Base-by-base conservation (phyloP, 2,329 filamentous ascomycete genomes). In the Colletotrichum shisoi region DNA sequence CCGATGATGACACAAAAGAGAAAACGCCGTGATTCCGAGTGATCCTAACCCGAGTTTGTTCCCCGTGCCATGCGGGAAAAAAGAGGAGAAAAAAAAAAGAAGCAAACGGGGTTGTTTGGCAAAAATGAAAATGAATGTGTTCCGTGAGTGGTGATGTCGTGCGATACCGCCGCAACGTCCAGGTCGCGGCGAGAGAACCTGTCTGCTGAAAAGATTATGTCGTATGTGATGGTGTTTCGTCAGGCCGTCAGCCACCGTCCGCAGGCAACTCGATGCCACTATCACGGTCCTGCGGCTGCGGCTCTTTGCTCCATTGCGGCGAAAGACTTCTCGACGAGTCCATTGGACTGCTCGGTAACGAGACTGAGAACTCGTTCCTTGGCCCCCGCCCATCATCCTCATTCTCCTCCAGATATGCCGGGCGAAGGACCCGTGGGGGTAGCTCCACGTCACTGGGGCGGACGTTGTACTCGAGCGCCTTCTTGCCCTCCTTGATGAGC, bases 401-500 rank as follows among this genome's bases (percentile, higher is more conserved):
- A 12, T 84, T 80, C 5, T 88, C 79, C 54, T 94, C 91, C 19
- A 64, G 42, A 69, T 94, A 91, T 0, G 85, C 83, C 1, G 83
- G 81, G 11, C 85, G 83, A 3, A 97, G 82, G 1, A 97, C 91
- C 24, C 93, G 86, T 0, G 93, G 93, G 13, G 93, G 93, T 3
- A 97, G 80, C 72, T 91, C 87, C 40, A 96, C 84, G 73, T 98
- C 94, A 71, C 88, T 91, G 9, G 91, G 86, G 37, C 86, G 85
- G 31, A 97, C 92, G 65, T 87, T 84, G 75, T 97, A 97, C 54
- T 91, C 90, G 2, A 99, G 84, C 0, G 95, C 95, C 75, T 92
- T 94, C 74, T 89, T 91, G 6, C 91, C 95, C 72, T 97, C 93
- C 56, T 87, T 89, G 76, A 99, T 97, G 51, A 99, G 84, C 70